These are phyloP conservation scores for Cyclanthera cordifolia DNA, from an alignment of 306 rosid genomes.

Conservation along the genomic window DNA sequence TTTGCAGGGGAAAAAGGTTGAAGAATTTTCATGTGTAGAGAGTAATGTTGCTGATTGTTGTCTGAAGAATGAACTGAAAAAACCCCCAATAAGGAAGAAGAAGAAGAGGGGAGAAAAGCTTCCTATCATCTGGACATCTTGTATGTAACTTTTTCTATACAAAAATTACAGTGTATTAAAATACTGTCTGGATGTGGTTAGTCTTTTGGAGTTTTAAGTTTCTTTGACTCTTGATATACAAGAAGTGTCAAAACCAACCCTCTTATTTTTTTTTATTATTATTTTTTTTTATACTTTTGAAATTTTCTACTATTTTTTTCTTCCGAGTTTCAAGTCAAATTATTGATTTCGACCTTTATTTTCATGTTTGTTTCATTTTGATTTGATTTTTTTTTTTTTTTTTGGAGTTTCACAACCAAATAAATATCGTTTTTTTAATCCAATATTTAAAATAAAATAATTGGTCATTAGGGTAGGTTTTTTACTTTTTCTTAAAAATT, in stretches of 20 bases:
- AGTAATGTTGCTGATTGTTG: conserved; percentile 11
- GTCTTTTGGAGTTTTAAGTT: not conserved
- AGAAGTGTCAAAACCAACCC: not conserved
- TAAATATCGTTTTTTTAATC: too few species aligned
- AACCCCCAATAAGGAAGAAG: conserved; percentile 5
- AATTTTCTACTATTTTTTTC: too few species aligned
- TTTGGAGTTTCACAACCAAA: too few species aligned
- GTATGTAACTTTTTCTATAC: conserved; percentile 10
- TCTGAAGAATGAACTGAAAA: conserved; percentile 11
- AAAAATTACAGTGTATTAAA: not conserved
- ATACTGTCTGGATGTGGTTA: conserved; percentile 9
- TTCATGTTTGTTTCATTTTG: too few species aligned
- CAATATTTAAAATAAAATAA: too few species aligned
- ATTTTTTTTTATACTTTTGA: too few species aligned
- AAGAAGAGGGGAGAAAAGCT: not conserved
- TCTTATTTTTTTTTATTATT: too few species aligned
- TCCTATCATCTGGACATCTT: conserved; percentile 14
- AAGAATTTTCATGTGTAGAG: conserved; percentile 7
- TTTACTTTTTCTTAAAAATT: too few species aligned
- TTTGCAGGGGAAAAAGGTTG: conserved; percentile 7
- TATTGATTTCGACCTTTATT: too few species aligned
- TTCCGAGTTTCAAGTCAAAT: too few species aligned
- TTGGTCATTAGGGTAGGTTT: too few species aligned
- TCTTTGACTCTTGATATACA: not conserved
- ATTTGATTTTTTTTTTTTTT: too few species aligned